A percentile compares a stretch with the other conserved stretches of the same genome.
Evolutionary conservation across 192 early-diverging fungal genomes (phyloP).

Genomic region (Funneliformis mosseae): DNA sequence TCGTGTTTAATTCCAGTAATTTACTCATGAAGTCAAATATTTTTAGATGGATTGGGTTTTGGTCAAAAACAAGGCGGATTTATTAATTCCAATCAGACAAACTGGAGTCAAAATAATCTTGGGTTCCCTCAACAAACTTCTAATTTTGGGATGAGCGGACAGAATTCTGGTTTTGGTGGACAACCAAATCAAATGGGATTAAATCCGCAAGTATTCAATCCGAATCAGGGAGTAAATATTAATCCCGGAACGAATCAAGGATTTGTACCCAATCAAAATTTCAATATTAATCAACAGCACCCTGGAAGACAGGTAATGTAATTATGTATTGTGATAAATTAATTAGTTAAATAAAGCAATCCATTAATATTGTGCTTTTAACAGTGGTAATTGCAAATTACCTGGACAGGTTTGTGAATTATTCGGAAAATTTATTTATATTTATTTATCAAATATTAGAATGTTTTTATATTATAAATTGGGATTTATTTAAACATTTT

Average conservation of each 20-base stretch:
- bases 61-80: neutral
- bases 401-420: no score
- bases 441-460: no score
- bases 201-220: neutral
- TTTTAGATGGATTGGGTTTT: neutral
- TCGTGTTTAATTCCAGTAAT: neutral
- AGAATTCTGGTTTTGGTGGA: neutral
- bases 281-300: neutral
- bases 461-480: no score
- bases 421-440: no score
- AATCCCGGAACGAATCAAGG: constrained; percentile 18
- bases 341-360: neutral
- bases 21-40: neutral
- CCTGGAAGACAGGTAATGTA: neutral
- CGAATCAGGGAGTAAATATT: no score
- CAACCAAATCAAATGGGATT: neutral
- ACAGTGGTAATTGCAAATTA: neutral
- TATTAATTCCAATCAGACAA: neutral
- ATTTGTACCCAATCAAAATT: neutral
- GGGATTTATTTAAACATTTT: no score
- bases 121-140: neutral
- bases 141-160: neutral
- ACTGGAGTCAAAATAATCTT: constrained; percentile 6
- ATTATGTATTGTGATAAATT: neutral
- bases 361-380: neutral